phyloP scores from a whole-genome alignment of 805 yeast species.

The Candida ascalaphidarum region DNA sequence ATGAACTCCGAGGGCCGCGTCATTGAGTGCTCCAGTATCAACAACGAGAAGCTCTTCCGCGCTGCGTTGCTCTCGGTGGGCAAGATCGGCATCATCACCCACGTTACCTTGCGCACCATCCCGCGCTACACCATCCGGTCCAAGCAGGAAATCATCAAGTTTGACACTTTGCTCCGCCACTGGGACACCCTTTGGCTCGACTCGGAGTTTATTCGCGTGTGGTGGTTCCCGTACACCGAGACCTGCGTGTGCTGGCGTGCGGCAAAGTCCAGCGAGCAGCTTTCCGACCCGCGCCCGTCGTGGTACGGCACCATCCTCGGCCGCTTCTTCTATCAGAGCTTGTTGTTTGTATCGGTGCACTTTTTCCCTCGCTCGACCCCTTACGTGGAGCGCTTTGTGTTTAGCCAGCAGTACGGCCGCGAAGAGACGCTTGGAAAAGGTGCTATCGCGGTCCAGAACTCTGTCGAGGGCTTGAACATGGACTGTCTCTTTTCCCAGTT shows the following conservation, averaged over 20 bases:
- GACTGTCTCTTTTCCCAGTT: slow-evolving; percentile 92
- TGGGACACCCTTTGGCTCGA: slow-evolving; percentile 84
- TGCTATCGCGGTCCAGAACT: slow-evolving; percentile 61
- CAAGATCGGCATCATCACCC: slow-evolving; percentile 81
- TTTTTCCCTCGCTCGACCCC: slow-evolving; percentile 76
- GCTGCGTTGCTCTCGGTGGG: slow-evolving; percentile 86
- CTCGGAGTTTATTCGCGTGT: slow-evolving; percentile 83
- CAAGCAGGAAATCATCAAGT: slow-evolving; percentile 71
- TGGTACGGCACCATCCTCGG: slow-evolving; percentile 85
- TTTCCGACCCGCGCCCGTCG: slow-evolving; percentile 56
- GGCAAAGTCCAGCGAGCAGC: slow-evolving; percentile 56
- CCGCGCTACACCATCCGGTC: slow-evolving; percentile 80
- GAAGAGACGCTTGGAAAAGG: slow-evolving; percentile 59
- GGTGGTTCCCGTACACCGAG: slow-evolving; percentile 96
- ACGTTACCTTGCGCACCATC: slow-evolving; percentile 76
- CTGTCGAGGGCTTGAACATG: slow-evolving; percentile 87
- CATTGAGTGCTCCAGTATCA: slow-evolving; percentile 55
- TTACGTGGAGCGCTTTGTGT: slow-evolving; percentile 73
- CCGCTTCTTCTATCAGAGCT: slow-evolving; percentile 67
- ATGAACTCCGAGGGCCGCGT: slow-evolving; percentile 72
- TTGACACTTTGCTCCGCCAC: slow-evolving; percentile 58
- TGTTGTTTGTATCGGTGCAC: slow-evolving; percentile 73
- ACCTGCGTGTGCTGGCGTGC: slow-evolving; percentile 92
- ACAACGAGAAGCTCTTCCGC: slow-evolving; percentile 57
- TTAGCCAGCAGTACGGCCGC: slow-evolving; percentile 73